Evolutionary conservation across 441 rosid genomes (phyloP).

Genomic region (Breynia disticha): DNA sequence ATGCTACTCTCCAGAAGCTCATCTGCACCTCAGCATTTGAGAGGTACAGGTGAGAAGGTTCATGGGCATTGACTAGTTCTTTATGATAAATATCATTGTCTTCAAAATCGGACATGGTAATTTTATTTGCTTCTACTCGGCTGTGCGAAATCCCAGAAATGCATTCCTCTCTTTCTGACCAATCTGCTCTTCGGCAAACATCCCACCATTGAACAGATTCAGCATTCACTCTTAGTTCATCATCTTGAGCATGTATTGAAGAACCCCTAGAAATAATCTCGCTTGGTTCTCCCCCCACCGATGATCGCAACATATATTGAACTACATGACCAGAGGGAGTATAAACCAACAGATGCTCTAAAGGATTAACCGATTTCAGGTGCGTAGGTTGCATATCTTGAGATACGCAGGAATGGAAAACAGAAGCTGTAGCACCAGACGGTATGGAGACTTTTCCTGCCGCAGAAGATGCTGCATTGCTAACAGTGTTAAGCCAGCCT

Average conservation of each 20-base stretch:
- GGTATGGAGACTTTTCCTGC: conserved; percentile 67
- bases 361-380: conserved; percentile 30
- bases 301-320: conserved; percentile 69
- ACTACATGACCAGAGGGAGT: conserved; percentile 90
- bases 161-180: conserved; percentile 96
- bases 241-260: conserved; percentile 60
- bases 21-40: conserved; percentile 87
- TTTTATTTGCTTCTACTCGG: conserved; percentile 29
- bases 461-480: conserved; percentile 68
- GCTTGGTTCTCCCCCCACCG: conserved; percentile 47
- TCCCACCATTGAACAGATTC: conserved; percentile 96
- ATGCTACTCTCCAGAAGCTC: conserved; percentile 61
- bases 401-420: conserved; percentile 58
- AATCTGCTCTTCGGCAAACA: conserved; percentile 78
- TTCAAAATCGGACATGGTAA: conserved; percentile 33
- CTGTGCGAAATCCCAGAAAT: conserved; percentile 40
- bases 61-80: conserved; percentile 36
- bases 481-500: conserved; percentile 68
- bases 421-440: conserved; percentile 78
- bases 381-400: conserved; percentile 33
- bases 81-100: conserved; percentile 28
- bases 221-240: conserved; percentile 68
- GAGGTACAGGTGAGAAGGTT: conserved; percentile 56
- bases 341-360: conserved; percentile 78
- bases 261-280: conserved; percentile 45